phyloP scores from a whole-genome alignment of 441 rosid species.

The Monsonia emarginata region DNA sequence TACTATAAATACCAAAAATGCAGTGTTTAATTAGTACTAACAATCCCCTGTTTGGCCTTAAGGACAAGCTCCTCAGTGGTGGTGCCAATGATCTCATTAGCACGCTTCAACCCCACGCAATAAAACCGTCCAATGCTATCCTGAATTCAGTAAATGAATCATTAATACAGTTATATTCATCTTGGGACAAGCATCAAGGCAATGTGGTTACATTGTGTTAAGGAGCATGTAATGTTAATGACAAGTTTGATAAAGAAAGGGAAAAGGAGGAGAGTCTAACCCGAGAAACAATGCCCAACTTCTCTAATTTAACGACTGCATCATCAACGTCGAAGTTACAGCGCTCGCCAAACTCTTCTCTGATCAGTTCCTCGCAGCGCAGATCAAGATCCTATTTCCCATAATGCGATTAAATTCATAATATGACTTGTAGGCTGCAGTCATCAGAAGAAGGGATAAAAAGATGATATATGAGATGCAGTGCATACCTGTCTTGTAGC shows the following conservation, averaged over 20 bases:
- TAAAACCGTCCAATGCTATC: constrained; percentile 65
- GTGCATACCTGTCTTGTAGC: constrained; percentile 42
- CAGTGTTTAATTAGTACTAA: constrained; percentile 19
- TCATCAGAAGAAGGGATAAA: background rate
- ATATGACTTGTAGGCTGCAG: background rate
- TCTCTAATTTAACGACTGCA: constrained; percentile 80
- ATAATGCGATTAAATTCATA: background rate
- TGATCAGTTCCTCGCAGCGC: constrained; percentile 75
- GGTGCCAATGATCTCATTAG: constrained; percentile 51
- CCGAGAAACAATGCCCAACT: constrained; percentile 58
- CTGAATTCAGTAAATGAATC: constrained; percentile 25
- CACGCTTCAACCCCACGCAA: constrained; percentile 68
- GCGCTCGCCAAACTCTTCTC: constrained; percentile 64
- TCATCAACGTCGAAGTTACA: constrained; percentile 94
- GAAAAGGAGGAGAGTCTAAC: constrained; percentile 27
- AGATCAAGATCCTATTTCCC: constrained; percentile 61
- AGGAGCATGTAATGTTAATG: background rate
- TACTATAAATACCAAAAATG: background rate
- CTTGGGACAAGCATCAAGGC: background rate
- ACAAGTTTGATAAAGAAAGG: background rate
- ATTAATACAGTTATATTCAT: background rate
- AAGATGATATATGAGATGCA: background rate
- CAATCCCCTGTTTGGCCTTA: constrained; percentile 49
- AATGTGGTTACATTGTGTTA: too few species aligned
- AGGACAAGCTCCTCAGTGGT: constrained; percentile 91